Percentiles rank a stretch among this genome's conserved stretches.
Evolutionary conservation across 495 filamentous ascomycete species (phyloP).

Genomic region (Hypoxylon fuscum): DNA sequence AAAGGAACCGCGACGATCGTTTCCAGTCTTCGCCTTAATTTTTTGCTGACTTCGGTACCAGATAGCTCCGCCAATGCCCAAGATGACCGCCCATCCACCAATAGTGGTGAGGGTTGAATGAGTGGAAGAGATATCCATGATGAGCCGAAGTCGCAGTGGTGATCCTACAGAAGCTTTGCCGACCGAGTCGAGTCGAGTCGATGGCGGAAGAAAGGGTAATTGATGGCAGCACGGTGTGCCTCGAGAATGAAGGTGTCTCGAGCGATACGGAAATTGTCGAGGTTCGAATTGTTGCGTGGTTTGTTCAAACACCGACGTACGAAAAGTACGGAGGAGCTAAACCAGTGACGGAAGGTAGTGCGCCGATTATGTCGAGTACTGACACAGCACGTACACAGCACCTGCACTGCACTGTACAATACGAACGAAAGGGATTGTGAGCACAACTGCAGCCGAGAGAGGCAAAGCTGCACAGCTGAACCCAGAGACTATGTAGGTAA

Average conservation of each 20-base stretch:
- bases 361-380: constrained; percentile 31
- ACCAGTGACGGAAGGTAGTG: constrained; percentile 38
- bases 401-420: constrained; percentile 15
- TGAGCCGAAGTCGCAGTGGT: constrained; percentile 22
- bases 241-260: constrained; percentile 16
- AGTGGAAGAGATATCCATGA: constrained; percentile 50
- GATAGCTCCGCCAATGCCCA: constrained; percentile 55
- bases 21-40: constrained; percentile 55
- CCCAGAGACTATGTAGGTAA: constrained; percentile 3
- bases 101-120: constrained; percentile 54
- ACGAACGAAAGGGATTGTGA: constrained; percentile 20
- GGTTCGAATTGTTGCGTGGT: constrained; percentile 15
- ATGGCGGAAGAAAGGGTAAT: constrained; percentile 1
- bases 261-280: constrained; percentile 3
- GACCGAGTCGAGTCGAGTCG: constrained; percentile 4
- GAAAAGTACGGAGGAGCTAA: constrained; percentile 27
- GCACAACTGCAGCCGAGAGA: constrained; percentile 10
- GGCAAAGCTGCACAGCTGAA: constrained; percentile 20
- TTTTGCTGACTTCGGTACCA: constrained; percentile 40
- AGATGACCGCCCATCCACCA: constrained; percentile 66
- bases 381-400: too few species aligned
- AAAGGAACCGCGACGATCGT: constrained; percentile 35
- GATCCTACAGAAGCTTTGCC: constrained; percentile 10
- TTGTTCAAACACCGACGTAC: constrained; percentile 17
- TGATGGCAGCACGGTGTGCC: constrained; percentile 33